These are phyloP conservation scores for Podospora sp. DNA, from an alignment of 495 filamentous ascomycete genomes.

Conservation along the genomic window DNA sequence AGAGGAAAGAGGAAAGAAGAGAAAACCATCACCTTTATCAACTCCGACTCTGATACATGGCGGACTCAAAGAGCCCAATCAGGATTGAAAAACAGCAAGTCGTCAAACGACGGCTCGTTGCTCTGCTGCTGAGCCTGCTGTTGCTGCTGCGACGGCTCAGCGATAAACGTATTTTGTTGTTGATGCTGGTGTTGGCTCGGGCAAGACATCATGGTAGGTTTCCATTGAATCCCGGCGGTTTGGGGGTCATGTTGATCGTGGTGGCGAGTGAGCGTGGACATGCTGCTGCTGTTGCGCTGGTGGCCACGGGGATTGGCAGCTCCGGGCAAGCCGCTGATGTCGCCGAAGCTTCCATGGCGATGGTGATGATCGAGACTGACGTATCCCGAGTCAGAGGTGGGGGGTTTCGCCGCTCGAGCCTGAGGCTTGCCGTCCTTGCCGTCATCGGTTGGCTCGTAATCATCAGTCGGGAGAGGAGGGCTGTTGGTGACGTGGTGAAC, in stretches of 20 bases:
- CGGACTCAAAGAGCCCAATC: too few relatives aligned
- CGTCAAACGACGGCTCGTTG: background rate
- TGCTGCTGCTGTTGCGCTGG: conserved; percentile 7
- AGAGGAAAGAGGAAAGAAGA: too few relatives aligned
- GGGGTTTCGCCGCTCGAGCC: background rate
- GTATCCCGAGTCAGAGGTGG: conserved; percentile 36
- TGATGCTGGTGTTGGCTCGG: background rate
- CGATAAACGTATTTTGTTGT: conserved; percentile 7
- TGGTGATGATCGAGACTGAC: conserved; percentile 21
- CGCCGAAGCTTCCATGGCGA: conserved; percentile 30
- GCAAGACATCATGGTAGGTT: background rate
- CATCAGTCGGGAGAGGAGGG: conserved; percentile 24
- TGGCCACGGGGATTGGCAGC: background rate
- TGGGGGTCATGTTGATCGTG: background rate
- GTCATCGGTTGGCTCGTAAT: conserved; percentile 7
- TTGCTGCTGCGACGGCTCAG: background rate
- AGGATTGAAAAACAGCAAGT: background rate
- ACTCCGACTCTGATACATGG: too few relatives aligned
- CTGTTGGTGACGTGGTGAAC: conserved; percentile 36
- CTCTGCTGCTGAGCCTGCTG: background rate
- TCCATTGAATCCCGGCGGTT: background rate
- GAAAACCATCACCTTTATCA: too few relatives aligned
- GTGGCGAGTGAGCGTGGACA: background rate
- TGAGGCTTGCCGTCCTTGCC: background rate
- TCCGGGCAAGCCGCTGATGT: conserved; percentile 8